Evolutionary conservation across 106 monocot species (phyloP), one percentile per base, ranked within the genome.

Genomic region (Acorus gramineus): DNA sequence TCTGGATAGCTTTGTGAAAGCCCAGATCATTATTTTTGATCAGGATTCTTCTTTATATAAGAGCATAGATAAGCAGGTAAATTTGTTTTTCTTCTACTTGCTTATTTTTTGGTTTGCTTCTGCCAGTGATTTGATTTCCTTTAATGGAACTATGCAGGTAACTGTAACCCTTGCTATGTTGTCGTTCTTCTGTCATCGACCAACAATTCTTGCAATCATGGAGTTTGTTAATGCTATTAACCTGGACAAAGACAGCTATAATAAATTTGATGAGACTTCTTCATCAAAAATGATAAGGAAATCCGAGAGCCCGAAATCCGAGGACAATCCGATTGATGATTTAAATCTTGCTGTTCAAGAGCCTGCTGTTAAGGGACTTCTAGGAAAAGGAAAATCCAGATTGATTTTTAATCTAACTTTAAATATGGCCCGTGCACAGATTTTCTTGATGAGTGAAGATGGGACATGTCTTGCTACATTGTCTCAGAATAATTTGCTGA

Each of bases 131-230:
- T 49, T 56, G 9, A 10, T 55, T 14, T 42, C 28, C 55, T 43
- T 60, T 11, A 54, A 46, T 59, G 56, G 4, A 66, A 8, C 49
- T 45, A 2, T 62, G 62, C 79, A 98, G 96, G 91, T 98, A 7
- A 56, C 71, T 6, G 59, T 98, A 50, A 88, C 70, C n/a, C 68
- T 98, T 56, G 88, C 85, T 47, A 85, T 85, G 28, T 73, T 98
- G 53, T 83, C 98, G 8, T 98, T 98, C 68, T 98, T 83, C 69
- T 98, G 87, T 62, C 81, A 92, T 69, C 85, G 98, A 46, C 98
- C 98, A 28, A 98, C 98, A 52, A 83, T 98, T 66, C 77, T 91
- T 79, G 91, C 88, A 52, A 87, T 85, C 53, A 55, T 98, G 75
- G 88, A 79, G 60, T 91, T 92, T 75, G 70, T 76, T 45, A 85